Evolutionary conservation across 371 early-diverging fungal genomes (phyloP).

Genomic region (Amoeboaphelidium protococcarum): DNA sequence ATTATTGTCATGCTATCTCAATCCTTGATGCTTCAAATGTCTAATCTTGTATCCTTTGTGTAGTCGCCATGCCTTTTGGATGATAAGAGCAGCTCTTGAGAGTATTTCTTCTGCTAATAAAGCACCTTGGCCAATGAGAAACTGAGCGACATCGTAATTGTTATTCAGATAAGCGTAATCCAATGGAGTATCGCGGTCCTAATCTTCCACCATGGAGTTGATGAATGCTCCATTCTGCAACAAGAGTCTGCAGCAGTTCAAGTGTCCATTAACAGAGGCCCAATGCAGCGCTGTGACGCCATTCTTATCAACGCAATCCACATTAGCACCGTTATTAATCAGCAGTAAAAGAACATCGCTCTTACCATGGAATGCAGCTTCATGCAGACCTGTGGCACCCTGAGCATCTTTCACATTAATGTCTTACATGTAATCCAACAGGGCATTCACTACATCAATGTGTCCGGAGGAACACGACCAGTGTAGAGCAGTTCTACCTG

Average conservation of each 20-base stretch:
- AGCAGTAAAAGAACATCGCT: background rate
- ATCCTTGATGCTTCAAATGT: too few relatives aligned
- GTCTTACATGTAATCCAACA: background rate
- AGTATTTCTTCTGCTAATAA: background rate
- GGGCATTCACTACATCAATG: background rate
- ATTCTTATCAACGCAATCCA: background rate
- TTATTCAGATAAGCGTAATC: background rate
- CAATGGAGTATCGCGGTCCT: background rate
- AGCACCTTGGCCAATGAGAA: background rate
- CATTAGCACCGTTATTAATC: background rate
- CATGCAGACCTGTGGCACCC: background rate
- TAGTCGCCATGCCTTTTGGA: background rate
- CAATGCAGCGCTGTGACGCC: constrained; percentile 45
- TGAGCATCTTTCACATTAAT: background rate
- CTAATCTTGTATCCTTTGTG: too few relatives aligned
- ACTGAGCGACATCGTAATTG: background rate
- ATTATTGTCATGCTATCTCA: too few relatives aligned
- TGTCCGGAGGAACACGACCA: background rate
- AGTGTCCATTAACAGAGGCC: constrained; percentile 57
- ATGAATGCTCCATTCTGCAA: constrained; percentile 9
- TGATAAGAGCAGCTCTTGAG: background rate
- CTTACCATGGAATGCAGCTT: background rate
- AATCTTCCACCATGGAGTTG: background rate
- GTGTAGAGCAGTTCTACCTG: background rate
- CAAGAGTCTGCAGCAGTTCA: constrained; percentile 28